Base-by-base conservation (phyloP, 192 early-diverging fungal species). In the Umbelopsis vinacea region DNA sequence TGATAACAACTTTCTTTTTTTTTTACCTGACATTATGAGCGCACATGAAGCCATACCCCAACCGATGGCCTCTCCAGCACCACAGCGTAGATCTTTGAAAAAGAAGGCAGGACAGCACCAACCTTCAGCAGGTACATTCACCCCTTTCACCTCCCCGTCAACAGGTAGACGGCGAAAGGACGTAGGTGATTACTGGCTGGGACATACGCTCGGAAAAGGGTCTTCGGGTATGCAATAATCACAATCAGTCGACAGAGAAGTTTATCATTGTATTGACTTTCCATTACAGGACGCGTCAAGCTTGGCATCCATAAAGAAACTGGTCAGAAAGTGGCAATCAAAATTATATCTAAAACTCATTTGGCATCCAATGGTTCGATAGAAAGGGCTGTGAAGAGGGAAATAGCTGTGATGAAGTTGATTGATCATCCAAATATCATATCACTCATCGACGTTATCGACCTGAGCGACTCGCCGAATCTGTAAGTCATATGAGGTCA, bases 351-450 rank as follows among this genome's bases (percentile, higher is more conserved):
- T 23, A 86, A 86, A 70, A 74, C 83, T 5, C 78, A 81, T 6
- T 43, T 86, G 19, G 76, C 72, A 29, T 75, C 81, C 68, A 79
- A 84, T 52, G 70, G 74, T 2, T 80, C 82, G 2, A 81, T 84
- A 6, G 75, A 84, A 50, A 76, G 74, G 14, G 84, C 83, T 2
- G 84, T 84, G 35, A 82, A 83, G 57, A 82, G 85, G 10, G 85
- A 86, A 71, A 86, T 86, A 68, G 82, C 85, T 12, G 79, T 86
- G 35, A 86, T 84, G 83, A 84, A 84, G 67, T 38, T 83, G 26
- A 81, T 86, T 52, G 79, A 82, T 50, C 85, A 86, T 66, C 85
- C 85, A 3, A 82, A 84, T 74, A 84, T 86, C 67, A 82, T 84
- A 57, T 74, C 74, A 3, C 72, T 86, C 2, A 76, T 81, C 46